phyloP scores from a whole-genome alignment of 2,329 filamentous ascomycete genomes.

The Fusarium illudens region DNA sequence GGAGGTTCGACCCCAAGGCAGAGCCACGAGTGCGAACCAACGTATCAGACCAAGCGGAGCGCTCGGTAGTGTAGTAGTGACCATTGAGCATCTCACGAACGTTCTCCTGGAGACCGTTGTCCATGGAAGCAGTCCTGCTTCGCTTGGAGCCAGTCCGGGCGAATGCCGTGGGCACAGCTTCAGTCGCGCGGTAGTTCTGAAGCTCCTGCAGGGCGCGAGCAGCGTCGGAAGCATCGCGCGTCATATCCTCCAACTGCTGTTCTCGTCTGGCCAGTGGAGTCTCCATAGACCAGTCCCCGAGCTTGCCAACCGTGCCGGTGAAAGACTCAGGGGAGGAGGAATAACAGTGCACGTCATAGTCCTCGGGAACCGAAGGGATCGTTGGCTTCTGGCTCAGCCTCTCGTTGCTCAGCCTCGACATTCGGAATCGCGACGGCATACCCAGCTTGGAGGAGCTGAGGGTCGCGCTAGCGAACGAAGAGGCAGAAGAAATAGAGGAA shows the following conservation, averaged over 20 bases:
- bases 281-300: conserved; percentile 59
- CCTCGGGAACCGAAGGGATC: conserved; percentile 67
- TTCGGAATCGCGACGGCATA: conserved; percentile 70
- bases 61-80: conserved; percentile 42
- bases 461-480: conserved; percentile 68
- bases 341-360: conserved; percentile 59
- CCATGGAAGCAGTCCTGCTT: conserved; percentile 65
- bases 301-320: conserved; percentile 60
- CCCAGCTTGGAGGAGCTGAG: conserved; percentile 60
- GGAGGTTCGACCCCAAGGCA: conserved; percentile 41
- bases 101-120: conserved; percentile 70
- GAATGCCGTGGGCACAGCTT: conserved; percentile 48
- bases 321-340: conserved; percentile 67
- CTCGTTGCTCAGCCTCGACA: conserved; percentile 66
- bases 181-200: conserved; percentile 59
- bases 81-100: conserved; percentile 68
- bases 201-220: conserved; percentile 68
- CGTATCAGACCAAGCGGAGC: conserved; percentile 48
- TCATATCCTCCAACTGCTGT: conserved; percentile 56
- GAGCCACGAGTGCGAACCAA: conserved; percentile 49
- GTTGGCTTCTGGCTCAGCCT: conserved; percentile 61
- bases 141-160: conserved; percentile 62
- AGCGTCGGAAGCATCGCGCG: conserved; percentile 59
- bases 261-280: conserved; percentile 57
- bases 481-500: conserved; percentile 71